phyloP scores from a whole-genome alignment of 441 rosid genomes.

The Eruca vesicaria region DNA sequence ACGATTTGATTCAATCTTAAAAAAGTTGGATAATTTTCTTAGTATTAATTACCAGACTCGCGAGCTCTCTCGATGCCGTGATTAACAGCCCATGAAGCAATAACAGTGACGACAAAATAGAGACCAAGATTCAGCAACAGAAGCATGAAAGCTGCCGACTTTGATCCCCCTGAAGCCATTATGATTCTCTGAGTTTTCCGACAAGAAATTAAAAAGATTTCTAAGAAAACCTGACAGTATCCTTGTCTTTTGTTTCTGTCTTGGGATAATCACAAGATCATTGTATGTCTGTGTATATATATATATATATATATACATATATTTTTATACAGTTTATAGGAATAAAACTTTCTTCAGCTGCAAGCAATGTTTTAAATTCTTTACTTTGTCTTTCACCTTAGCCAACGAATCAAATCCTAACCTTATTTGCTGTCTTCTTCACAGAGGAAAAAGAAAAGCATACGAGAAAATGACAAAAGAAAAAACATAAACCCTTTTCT shows the following conservation, averaged over 20 bases:
- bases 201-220: neutral
- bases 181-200: slow-evolving; percentile 10
- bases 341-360: slow-evolving; percentile 8
- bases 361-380: slow-evolving; percentile 24
- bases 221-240: no score
- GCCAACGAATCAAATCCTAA: slow-evolving; percentile 28
- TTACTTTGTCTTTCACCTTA: slow-evolving; percentile 18
- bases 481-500: neutral
- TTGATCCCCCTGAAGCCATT: slow-evolving; percentile 70
- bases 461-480: neutral
- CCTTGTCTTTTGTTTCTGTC: no score
- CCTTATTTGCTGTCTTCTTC: slow-evolving; percentile 9
- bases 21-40: neutral
- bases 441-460: neutral
- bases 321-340: slow-evolving; percentile 10
- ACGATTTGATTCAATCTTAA: neutral
- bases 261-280: slow-evolving; percentile 19
- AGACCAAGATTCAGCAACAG: slow-evolving; percentile 61
- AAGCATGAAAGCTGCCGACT: slow-evolving; percentile 62
- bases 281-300: neutral
- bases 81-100: slow-evolving; percentile 77
- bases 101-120: slow-evolving; percentile 54
- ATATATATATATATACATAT: slow-evolving; percentile 17
- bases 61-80: slow-evolving; percentile 61
- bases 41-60: slow-evolving; percentile 47